Percentiles rank a stretch among this genome's conserved stretches.
Evolutionary conservation across 192 early-diverging fungal genomes (phyloP).

Genomic region (Backusella luteola): DNA sequence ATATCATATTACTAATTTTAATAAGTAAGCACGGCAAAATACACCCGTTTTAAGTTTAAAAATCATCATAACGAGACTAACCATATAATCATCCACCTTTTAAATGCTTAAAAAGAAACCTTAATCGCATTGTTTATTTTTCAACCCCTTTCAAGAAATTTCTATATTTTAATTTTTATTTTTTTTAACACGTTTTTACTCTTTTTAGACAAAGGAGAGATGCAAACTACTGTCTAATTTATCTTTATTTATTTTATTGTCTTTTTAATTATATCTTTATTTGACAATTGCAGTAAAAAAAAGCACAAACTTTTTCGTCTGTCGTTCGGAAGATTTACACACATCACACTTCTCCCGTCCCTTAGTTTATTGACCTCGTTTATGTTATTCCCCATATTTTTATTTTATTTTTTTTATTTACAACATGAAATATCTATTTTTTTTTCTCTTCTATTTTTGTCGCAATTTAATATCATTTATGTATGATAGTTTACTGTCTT

Average conservation of each 20-base stretch:
- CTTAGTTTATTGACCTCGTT: not conserved
- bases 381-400: not conserved
- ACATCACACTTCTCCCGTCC: not conserved
- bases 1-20: not conserved
- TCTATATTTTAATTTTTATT: slow-evolving; percentile 5
- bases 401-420: not conserved
- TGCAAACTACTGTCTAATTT: not conserved
- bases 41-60: not conserved
- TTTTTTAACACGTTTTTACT: not conserved
- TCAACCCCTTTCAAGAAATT: not conserved
- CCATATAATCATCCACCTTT: not conserved
- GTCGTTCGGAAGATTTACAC: not conserved
- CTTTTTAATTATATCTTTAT: not conserved
- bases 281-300: not conserved
- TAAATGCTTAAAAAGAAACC: not conserved
- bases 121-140: not conserved
- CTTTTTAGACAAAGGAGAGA: not conserved
- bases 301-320: not conserved
- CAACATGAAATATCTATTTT: not conserved
- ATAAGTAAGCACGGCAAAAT: not conserved
- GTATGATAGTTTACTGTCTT: not conserved
- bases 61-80: not conserved
- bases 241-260: not conserved
- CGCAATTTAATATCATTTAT: not conserved
- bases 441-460: not conserved